Evolutionary conservation across 2,329 filamentous ascomycete species (phyloP).

Genomic region (Lomentospora prolificans): DNA sequence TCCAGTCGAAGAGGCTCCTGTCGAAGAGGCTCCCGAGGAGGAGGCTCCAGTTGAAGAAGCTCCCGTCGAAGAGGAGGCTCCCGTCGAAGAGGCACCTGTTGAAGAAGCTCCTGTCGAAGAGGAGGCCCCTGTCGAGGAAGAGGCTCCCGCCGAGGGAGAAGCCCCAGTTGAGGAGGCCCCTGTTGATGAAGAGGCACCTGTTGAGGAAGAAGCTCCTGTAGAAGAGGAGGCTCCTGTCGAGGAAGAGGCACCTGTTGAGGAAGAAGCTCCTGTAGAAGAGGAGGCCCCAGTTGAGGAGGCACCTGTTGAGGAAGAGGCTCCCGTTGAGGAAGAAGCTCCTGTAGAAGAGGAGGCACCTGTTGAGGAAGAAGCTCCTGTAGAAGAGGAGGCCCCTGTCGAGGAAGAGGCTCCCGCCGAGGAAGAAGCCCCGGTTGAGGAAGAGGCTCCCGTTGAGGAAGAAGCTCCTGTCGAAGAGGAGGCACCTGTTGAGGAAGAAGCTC

Average conservation of each 20-base stretch:
- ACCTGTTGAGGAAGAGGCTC: not conserved
- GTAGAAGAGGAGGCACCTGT: not conserved
- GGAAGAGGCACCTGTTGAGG: not conserved
- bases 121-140: not conserved
- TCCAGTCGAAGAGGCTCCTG: not conserved
- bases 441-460: not conserved
- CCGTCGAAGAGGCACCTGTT: not conserved
- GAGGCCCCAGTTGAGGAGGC: not conserved
- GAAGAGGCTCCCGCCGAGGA: not conserved
- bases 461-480: not conserved
- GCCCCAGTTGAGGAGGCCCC: not conserved
- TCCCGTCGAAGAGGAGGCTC: not conserved
- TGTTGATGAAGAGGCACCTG: not conserved
- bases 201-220: not conserved
- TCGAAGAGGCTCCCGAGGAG: not conserved
- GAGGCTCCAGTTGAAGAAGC: not conserved
- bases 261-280: not conserved
- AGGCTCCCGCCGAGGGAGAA: not conserved
- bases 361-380: not conserved
- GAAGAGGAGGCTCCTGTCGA: not conserved
- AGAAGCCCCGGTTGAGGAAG: not conserved
- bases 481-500: not conserved
- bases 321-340: not conserved
- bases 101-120: not conserved
- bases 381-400: not conserved